A percentile compares a stretch with the other conserved stretches of the same genome.
phyloP scores from a whole-genome alignment of 139 green algal species.

The Micractinium sp. region DNA sequence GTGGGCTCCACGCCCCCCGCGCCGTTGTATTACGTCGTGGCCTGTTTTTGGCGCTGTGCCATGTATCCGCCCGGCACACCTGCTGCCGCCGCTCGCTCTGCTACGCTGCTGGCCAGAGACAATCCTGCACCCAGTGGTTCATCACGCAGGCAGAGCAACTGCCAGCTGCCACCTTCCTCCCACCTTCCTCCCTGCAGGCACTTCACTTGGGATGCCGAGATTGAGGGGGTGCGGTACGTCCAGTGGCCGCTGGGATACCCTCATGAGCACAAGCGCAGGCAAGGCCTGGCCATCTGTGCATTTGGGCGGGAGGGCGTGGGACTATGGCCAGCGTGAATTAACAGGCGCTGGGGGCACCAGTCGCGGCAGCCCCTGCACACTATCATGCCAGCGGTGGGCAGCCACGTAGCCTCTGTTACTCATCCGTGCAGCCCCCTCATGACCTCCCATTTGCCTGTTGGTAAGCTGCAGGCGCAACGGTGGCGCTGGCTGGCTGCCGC shows the following conservation, averaged over 20 bases:
- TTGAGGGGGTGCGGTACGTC: slow-evolving; percentile 60
- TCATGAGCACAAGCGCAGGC: slow-evolving; percentile 37
- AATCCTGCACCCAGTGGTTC: background rate
- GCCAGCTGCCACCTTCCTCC: background rate
- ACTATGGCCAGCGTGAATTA: background rate
- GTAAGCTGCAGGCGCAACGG: slow-evolving; percentile 31
- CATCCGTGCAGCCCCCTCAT: no score
- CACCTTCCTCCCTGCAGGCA: slow-evolving; percentile 40
- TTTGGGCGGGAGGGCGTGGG: no score
- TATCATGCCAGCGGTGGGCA: background rate
- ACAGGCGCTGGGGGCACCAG: no score
- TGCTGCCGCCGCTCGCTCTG: no score
- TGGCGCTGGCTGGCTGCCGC: slow-evolving; percentile 43
- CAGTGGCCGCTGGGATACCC: slow-evolving; percentile 67
- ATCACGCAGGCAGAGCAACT: background rate
- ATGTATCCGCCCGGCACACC: no score
- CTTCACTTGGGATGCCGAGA: slow-evolving; percentile 65
- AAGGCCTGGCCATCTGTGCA: no score
- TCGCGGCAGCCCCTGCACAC: no score
- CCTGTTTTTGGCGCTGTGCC: no score
- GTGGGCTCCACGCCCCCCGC: no score
- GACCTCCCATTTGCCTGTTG: background rate
- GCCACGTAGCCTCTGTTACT: background rate
- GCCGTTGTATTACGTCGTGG: no score
- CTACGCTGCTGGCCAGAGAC: background rate